Conservation (phyloP, 176 grass and related monocot species). For the Lolium multiflorum region DNA sequence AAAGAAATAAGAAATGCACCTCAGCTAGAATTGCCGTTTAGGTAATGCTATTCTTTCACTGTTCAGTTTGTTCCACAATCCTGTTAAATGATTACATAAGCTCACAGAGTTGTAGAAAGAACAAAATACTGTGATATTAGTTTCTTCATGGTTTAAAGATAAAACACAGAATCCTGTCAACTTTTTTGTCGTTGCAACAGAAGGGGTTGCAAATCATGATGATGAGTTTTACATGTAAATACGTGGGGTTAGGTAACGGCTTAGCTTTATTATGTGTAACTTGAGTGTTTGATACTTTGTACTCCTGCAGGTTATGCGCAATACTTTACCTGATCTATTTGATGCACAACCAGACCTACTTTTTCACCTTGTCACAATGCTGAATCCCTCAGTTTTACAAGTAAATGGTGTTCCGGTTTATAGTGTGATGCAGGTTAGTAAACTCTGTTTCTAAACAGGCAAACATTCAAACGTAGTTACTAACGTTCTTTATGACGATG, state of each 20-base stretch:
- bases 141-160: constrained; percentile 13
- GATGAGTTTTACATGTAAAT: constrained; percentile 1
- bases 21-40: constrained; percentile 26
- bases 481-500: constrained; percentile 27
- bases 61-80: not conserved
- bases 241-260: not conserved
- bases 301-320: constrained; percentile 74
- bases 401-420: constrained; percentile 87
- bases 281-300: constrained; percentile 20
- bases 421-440: constrained; percentile 82
- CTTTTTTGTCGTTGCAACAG: not conserved
- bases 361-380: constrained; percentile 97
- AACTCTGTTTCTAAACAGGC: constrained; percentile 9
- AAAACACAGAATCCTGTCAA: not conserved
- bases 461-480: constrained; percentile 8
- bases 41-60: constrained; percentile 21
- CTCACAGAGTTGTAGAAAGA: not conserved
- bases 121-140: not conserved
- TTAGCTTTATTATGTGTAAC: constrained; percentile 18
- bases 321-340: constrained; percentile 90
- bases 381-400: constrained; percentile 85
- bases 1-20: constrained; percentile 22
- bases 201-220: not conserved
- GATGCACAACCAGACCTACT: constrained; percentile 90
- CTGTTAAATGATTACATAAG: constrained; percentile 7